Base-by-base conservation (phyloP, 2,329 filamentous ascomycete genomes). In the Alternaria tenuissima region DNA sequence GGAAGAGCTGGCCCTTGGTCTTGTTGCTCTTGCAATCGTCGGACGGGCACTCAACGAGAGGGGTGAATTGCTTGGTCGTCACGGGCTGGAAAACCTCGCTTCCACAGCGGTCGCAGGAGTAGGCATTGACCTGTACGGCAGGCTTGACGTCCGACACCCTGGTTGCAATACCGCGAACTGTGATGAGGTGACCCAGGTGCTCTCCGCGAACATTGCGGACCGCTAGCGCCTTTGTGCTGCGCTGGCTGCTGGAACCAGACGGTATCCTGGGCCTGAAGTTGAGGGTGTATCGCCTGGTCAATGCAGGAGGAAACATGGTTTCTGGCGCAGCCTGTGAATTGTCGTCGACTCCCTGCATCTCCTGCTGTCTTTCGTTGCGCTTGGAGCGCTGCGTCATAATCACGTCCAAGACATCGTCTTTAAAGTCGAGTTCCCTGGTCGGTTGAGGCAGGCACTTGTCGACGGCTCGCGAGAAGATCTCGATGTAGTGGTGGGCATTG, bases 1-100 rank as follows among this genome's bases (percentile, higher is more conserved):
- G 88, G 78, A 96, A 94, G 39, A 99, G 86, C 78, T 97, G 93
- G 18, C 95, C 95, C 79, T 95, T 97, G 69, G 92, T 88, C 78
- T 97, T 93, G 79, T 97, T 98, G 62, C 86, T 85, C 76, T 90
- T 88, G 84, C 95, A 99, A 70, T 96, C 93, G n/a, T 89, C 82
- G 1, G 95, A 98, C 12, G 93, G 90, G 77, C 95, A 99, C 75
- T 93, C 88, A 0, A 90, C 87, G 64, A 99, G 83, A 3, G 95
- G 95, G 2, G 92, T 90, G 75, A 93, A 99, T 69, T 96, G 92
- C 80, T 94, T 97, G 57, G 93, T 91, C 58, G 88, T 92, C 71
- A 99, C 87, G 4, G 96, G 94, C 81, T 99, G 95, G 85, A 98
- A 99, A 73, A 99, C 94, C 80, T 99, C 95, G 76, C 91, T 94